Evolutionary conservation across 2,329 filamentous ascomycete species (phyloP), one percentile per base, ranked within the genome.

Genomic region (Davidsoniella neocaledoniae): DNA sequence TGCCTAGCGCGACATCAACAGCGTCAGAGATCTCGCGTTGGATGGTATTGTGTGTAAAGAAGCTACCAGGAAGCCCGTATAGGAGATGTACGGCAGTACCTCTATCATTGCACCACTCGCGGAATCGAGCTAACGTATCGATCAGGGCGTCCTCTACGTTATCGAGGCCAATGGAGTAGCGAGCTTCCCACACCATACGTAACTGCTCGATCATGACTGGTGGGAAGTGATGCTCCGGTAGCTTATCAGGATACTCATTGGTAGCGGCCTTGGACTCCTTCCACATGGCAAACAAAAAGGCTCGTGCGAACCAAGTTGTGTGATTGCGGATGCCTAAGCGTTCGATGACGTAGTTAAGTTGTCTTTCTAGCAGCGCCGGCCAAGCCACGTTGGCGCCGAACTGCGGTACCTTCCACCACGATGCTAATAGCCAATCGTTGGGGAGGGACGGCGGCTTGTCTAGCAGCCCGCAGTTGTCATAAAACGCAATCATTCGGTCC

Each of bases 211-310:
- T 36, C 6, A 50, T n/a, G 9, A 16, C 16, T 2, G 33, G 17
- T 6, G 48, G 48, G 36, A 45, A 50, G n/a, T 41, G 41, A 14
- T 10, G 21, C 21, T 26, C 14, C 6, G 36, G 48, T 25, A 50
- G 33, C 33, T 45, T 36, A 2, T 29, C 37, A n/a, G 43, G 19
- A 17, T 45, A 33, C 26, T 16, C 9, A 8, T 19, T 12, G 12
- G 48, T 50, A n/a, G 48, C 48, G 5, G 14, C n/a, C 43, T 23
- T 16, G 33, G 42, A 43, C 23, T 50, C 48, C 23, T 50, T 50
- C 40, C 42, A 50, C 48, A 50, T 44, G 9, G 48, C 42, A 23
- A 50, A 44, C 29, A 50, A 16, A 16, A 50, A n/a, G 14, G 48
- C 48, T 6, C 48, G 26, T 2, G 41, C 25, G 21, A 50, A 50